Evolutionary conservation across 192 early-diverging fungal genomes (phyloP).

Genomic region (Coemansia sp.): DNA sequence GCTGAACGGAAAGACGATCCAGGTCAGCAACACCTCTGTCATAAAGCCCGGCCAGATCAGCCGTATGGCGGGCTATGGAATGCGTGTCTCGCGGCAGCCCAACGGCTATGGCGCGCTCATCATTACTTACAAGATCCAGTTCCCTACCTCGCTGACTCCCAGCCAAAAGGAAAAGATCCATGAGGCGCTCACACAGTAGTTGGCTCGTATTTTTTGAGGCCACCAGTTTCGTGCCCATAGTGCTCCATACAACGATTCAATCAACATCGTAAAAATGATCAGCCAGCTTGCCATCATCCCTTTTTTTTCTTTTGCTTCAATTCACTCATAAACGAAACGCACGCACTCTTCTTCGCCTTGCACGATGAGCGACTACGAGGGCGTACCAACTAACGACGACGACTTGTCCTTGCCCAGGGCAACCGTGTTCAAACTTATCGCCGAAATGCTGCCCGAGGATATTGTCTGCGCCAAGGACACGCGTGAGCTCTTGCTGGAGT

Average conservation of each 20-base stretch:
- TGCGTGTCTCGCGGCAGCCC: conserved; percentile 86
- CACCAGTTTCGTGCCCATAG: neutral
- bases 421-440: conserved; percentile 92
- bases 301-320: no score
- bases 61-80: conserved; percentile 77
- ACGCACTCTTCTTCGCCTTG: no score
- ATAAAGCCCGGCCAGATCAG: conserved; percentile 76
- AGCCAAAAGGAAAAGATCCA: conserved; percentile 69
- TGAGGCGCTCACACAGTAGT: conserved; percentile 35
- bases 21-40: conserved; percentile 61
- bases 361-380: conserved; percentile 64
- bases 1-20: conserved; percentile 71
- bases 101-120: conserved; percentile 86
- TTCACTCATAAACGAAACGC: no score
- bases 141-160: conserved; percentile 68
- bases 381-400: conserved; percentile 60
- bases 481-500: conserved; percentile 90
- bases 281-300: neutral
- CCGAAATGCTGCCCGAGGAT: conserved; percentile 92
- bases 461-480: conserved; percentile 94
- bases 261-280: neutral
- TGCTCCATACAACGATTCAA: neutral
- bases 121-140: conserved; percentile 75
- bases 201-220: neutral
- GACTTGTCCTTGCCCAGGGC: conserved; percentile 93